Conservation (phyloP, 2,329 filamentous ascomycete genomes). For the Fusarium anthophilum region DNA sequence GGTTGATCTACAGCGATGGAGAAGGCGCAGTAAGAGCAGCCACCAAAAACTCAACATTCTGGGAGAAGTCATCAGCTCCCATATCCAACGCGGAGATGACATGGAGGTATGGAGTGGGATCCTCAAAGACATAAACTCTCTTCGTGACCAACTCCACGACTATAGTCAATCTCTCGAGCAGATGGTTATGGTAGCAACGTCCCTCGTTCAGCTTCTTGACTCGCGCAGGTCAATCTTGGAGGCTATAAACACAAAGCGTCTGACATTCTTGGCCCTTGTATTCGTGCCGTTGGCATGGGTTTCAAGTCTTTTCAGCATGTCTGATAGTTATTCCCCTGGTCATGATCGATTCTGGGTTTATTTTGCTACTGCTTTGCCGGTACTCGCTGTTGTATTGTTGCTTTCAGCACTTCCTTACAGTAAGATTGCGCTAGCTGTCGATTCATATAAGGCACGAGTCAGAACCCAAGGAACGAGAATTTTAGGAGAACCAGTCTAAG, state of each 20-base stretch:
- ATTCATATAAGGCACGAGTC: background rate
- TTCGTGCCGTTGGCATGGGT: background rate
- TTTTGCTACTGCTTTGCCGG: background rate
- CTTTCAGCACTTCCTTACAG: background rate
- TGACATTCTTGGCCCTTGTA: accelerated
- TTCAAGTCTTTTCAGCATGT: background rate
- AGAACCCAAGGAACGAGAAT: accelerated
- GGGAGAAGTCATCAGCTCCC: accelerated
- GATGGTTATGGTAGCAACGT: background rate
- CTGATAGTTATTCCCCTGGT: accelerated
- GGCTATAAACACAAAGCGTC: background rate
- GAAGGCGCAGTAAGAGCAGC: background rate
- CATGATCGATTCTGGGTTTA: background rate
- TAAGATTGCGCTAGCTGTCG: accelerated
- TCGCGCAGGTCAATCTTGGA: background rate
- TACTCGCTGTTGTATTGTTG: background rate
- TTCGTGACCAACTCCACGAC: background rate
- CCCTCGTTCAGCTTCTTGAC: background rate
- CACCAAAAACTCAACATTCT: accelerated
- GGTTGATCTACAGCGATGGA: background rate
- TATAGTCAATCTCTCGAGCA: background rate
- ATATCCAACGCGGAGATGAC: background rate
- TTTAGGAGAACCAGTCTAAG: background rate
- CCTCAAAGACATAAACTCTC: background rate
- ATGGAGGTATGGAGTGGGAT: no score